These are phyloP conservation scores for Daldinia vernicosa DNA, from an alignment of 495 filamentous ascomycete genomes.

Conservation along the genomic window DNA sequence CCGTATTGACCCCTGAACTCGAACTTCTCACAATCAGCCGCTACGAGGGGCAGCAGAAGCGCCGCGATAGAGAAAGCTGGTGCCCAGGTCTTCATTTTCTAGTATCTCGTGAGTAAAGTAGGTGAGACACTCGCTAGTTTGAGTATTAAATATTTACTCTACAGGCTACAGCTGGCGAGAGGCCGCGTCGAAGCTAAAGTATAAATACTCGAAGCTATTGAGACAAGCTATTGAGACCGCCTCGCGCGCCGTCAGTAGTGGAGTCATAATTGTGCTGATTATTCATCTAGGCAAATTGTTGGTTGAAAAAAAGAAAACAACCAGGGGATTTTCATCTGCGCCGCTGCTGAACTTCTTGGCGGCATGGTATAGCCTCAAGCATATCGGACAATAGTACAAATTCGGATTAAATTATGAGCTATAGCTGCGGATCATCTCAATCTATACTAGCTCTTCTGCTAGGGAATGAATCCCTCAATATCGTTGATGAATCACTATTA, in stretches of 20 bases:
- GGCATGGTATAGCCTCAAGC: neutral
- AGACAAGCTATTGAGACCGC: neutral
- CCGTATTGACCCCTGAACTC: slow-evolving; percentile 5
- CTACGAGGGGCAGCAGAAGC: slow-evolving; percentile 10
- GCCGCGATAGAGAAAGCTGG: neutral
- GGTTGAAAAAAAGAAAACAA: neutral
- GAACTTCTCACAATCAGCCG: slow-evolving; percentile 23
- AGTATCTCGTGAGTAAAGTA: neutral
- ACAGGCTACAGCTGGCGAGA: neutral
- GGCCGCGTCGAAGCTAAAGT: neutral
- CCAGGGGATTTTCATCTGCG: neutral
- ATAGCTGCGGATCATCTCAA: neutral
- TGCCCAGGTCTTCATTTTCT: slow-evolving; percentile 15
- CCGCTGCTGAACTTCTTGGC: neutral
- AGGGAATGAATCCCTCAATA: neutral
- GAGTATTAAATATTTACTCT: neutral
- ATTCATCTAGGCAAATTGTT: neutral
- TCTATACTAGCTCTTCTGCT: neutral
- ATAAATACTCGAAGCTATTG: neutral
- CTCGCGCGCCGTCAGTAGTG: neutral
- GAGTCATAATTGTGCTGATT: neutral
- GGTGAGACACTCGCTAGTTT: neutral
- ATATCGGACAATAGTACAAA: neutral
- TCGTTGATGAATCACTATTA: neutral
- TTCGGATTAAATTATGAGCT: neutral